These are phyloP conservation scores for Exserohilum turcica DNA, from an alignment of 2,329 filamentous ascomycete species.

Conservation along the genomic window DNA sequence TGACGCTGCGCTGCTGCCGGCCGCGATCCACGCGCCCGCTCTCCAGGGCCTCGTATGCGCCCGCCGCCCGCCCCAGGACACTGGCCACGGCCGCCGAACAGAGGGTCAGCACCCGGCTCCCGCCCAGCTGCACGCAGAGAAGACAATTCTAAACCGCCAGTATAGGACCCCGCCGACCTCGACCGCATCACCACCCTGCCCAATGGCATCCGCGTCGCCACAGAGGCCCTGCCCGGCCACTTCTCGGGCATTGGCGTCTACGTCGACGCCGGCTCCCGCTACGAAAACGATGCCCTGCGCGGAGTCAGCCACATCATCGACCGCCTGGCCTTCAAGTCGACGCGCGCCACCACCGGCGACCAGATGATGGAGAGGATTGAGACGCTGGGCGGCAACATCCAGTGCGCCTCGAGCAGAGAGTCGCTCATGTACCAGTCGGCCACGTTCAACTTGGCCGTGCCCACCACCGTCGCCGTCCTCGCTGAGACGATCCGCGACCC, in stretches of 20 bases:
- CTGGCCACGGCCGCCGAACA: slow-evolving; percentile 44
- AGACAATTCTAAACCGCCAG: slow-evolving; percentile 11
- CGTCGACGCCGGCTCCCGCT: slow-evolving; percentile 91
- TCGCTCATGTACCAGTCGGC: slow-evolving; percentile 99
- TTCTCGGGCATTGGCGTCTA: slow-evolving; percentile 96
- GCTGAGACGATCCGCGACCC: slow-evolving; percentile 94
- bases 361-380: slow-evolving; percentile 88
- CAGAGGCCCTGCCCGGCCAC: slow-evolving; percentile 89
- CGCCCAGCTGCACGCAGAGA: slow-evolving; percentile 4
- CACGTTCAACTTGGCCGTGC: slow-evolving; percentile 92
- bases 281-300: slow-evolving; percentile 82
- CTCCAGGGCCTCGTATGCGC: slow-evolving; percentile 21
- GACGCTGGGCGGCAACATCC: slow-evolving; percentile 89
- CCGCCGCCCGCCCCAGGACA: slow-evolving; percentile 29
- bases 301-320: slow-evolving; percentile 97
- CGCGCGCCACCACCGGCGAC: slow-evolving; percentile 72
- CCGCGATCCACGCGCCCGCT: slow-evolving; percentile 37
- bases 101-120: slow-evolving; percentile 32
- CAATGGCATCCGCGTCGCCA: slow-evolving; percentile 93
- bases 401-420: slow-evolving; percentile 93
- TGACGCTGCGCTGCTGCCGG: slow-evolving; percentile 37
- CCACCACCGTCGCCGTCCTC: slow-evolving; percentile 78
- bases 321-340: slow-evolving; percentile 90
- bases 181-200: slow-evolving; percentile 85
- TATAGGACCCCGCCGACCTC: slow-evolving; percentile 80